Evolutionary conservation across 2,329 filamentous ascomycete genomes (phyloP).

Genomic region (Nakataea oryzae): DNA sequence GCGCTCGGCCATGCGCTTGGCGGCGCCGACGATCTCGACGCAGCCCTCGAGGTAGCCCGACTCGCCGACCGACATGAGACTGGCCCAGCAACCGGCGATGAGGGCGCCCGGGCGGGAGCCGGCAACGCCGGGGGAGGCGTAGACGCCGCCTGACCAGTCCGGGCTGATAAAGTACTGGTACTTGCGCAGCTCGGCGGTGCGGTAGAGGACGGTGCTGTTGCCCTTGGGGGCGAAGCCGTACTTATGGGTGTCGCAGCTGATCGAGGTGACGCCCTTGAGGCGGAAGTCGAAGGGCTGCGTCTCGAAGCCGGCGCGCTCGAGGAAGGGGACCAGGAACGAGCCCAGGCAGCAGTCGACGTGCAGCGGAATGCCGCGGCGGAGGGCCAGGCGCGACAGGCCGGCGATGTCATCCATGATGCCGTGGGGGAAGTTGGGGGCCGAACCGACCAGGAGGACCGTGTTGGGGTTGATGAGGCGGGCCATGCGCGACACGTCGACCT

Average conservation of each 20-base stretch:
- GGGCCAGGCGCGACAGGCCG: slow-evolving; percentile 70
- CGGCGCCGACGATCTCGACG: slow-evolving; percentile 74
- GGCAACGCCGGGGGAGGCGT: slow-evolving; percentile 84
- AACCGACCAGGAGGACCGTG: slow-evolving; percentile 86
- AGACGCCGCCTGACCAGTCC: slow-evolving; percentile 92
- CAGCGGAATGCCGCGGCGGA: slow-evolving; percentile 70
- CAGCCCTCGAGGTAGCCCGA: slow-evolving; percentile 80
- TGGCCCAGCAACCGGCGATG: slow-evolving; percentile 93
- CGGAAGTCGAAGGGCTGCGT: slow-evolving; percentile 86
- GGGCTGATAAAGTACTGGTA: slow-evolving; percentile 97
- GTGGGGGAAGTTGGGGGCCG: slow-evolving; percentile 94
- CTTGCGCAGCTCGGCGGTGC: slow-evolving; percentile 62
- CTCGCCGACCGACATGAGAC: slow-evolving; percentile 80
- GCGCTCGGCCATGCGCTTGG: slow-evolving; percentile 70
- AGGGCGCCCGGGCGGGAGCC: slow-evolving; percentile 86
- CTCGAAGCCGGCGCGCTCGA: slow-evolving; percentile 89
- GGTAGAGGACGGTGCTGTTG: slow-evolving; percentile 88
- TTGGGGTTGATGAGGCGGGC: slow-evolving; percentile 86
- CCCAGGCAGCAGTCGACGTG: slow-evolving; percentile 98
- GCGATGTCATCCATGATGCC: slow-evolving; percentile 95
- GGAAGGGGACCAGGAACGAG: slow-evolving; percentile 86
- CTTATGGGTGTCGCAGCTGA: slow-evolving; percentile 96
- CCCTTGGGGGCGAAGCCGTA: slow-evolving; percentile 98
- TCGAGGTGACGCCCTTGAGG: slow-evolving; percentile 86
- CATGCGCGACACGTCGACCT: slow-evolving; percentile 70